Percentiles rank a stretch among this genome's conserved stretches.
Evolutionary conservation across 2,329 filamentous ascomycete species (phyloP).

Genomic region (Mycosphaerella arachidis): DNA sequence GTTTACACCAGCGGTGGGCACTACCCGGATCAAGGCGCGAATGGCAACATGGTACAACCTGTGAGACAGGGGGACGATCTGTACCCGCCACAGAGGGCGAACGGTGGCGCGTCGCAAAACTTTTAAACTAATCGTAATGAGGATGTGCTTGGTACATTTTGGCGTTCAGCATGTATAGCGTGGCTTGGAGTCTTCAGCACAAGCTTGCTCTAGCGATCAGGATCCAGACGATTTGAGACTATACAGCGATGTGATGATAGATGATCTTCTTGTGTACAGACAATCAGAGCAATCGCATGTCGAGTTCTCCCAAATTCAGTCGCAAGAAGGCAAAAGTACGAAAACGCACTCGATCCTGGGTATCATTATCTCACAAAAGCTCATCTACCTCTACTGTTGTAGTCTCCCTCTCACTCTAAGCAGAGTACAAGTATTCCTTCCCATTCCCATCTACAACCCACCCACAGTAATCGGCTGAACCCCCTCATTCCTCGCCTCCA

Average conservation of each 20-base stretch:
- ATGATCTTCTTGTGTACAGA: not conserved
- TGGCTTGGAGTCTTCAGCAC: not conserved
- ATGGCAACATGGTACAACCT: not conserved
- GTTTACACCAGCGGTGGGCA: slow-evolving; percentile 27
- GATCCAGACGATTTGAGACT: not conserved
- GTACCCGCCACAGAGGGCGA: not conserved
- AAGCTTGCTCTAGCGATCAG: not conserved
- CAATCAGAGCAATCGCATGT: not conserved
- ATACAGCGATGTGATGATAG: not conserved
- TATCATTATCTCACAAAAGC: not conserved
- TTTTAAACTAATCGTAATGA: not conserved
- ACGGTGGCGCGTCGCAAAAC: not conserved
- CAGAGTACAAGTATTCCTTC: not conserved
- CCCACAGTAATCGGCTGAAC: slow-evolving; percentile 33
- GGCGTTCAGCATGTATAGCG: not conserved
- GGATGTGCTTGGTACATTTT: not conserved
- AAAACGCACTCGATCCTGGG: not conserved
- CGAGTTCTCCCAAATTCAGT: too few relatives aligned
- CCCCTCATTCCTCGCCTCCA: slow-evolving; percentile 31
- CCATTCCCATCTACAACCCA: slow-evolving; percentile 20
- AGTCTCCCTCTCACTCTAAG: not conserved
- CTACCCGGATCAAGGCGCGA: not conserved
- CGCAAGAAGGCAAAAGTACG: not conserved
- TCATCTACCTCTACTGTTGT: not conserved
- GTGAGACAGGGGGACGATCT: not conserved